phyloP scores from a whole-genome alignment of 176 grass and related monocot species.

The Oropetium thomaeum region DNA sequence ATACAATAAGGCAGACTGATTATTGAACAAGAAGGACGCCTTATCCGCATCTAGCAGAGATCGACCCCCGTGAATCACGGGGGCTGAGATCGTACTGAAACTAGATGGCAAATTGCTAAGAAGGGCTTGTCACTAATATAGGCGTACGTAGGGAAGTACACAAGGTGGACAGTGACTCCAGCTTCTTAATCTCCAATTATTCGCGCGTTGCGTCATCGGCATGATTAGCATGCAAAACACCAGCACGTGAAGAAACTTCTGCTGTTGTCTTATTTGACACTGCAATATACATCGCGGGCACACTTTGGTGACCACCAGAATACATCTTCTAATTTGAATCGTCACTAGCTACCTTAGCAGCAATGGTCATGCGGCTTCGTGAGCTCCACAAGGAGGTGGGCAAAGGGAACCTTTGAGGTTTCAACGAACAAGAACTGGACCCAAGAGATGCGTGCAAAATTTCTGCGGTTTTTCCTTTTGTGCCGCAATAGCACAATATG shows the following conservation, averaged over 20 bases:
- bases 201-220: not conserved
- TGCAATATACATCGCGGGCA: no score
- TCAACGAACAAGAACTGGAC: not conserved
- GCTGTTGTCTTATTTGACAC: not conserved
- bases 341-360: no score
- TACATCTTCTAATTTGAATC: no score
- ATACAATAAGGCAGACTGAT: not conserved
- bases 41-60: not conserved
- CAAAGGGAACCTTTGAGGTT: not conserved
- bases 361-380: no score
- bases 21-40: not conserved
- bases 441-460: not conserved
- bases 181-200: not conserved
- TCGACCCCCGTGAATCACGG: conserved; percentile 20
- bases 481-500: no score
- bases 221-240: conserved; percentile 14
- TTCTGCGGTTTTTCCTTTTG: not conserved
- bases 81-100: not conserved
- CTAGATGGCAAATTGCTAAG: not conserved
- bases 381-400: not conserved
- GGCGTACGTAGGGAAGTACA: not conserved
- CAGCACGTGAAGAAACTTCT: conserved; percentile 19
- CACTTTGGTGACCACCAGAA: no score
- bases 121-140: not conserved
- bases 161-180: not conserved